Evolutionary conservation across 1,284 basidiomycete genomes (phyloP), one percentile per base, ranked within the genome.

Genomic region (Nidula niveotomentosa): DNA sequence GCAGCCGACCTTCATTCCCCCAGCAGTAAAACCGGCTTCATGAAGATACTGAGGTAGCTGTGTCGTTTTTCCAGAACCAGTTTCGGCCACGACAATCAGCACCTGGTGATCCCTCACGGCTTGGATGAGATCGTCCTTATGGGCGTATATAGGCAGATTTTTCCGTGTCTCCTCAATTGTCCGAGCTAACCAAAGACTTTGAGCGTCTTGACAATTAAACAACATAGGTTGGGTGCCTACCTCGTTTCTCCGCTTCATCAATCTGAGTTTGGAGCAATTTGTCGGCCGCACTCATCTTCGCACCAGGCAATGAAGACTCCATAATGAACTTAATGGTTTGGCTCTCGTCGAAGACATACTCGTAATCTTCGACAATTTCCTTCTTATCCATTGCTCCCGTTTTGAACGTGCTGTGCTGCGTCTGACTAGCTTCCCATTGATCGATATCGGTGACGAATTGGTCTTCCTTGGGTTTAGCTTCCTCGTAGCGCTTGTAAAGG

Each of bases 1-100:
- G 68, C 97, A 99, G 0, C 96, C 97, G 36, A 99, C 83, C 70
- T 96, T 98, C 71, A 85, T 77, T 6, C 96, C 96, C 60, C 85
- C 83, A 17, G 86, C 83, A 3, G 94, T 96, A 73, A 93, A 99
- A 1, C 97, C 97, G 1, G 94, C 95, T 77, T 99, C 97, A 69
- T 98, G 94, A 5, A 99, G 85, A 69, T 98, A 99, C 69, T 99
- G 97, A 0, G 97, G 96, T 8, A 99, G 79, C 70, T 99, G 97
- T 0, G 97, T 99, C 1, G 97, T 99, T 75, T 99, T 99, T 23
- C 97, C 97, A 0, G 94, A 97, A 18, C 96, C 96, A 0, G 94
- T 96, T 72, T 96, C 94, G 3, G 93, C 94, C 48, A 94, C 92
- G 33, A 96, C 92, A 54, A 96, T 94, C 55, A 96, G 81, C 23